Evolutionary conservation across 2,329 filamentous ascomycete genomes (phyloP).

Genomic region (Dryadomyces quercus-mongolicae): DNA sequence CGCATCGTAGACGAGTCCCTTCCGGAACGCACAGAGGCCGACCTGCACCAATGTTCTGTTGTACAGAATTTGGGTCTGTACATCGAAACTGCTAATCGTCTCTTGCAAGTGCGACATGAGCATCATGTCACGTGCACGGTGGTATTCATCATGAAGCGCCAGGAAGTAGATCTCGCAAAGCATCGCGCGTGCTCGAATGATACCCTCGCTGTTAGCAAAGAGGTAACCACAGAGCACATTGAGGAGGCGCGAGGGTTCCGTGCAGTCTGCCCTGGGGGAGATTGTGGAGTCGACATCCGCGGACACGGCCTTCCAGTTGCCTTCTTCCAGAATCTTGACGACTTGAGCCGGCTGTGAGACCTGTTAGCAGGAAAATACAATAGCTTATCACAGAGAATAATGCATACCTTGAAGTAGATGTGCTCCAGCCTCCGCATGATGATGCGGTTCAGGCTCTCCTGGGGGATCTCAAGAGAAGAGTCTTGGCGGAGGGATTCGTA

Average conservation of each 20-base stretch:
- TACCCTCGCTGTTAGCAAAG: constrained; percentile 87
- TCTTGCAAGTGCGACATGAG: constrained; percentile 99
- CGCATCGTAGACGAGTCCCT: constrained; percentile 91
- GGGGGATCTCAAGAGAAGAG: constrained; percentile 56
- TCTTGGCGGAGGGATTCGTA: constrained; percentile 69
- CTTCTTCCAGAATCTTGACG: constrained; percentile 85
- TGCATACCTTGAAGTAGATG: constrained; percentile 84
- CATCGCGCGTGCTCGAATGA: constrained; percentile 93
- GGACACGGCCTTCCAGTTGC: constrained; percentile 76
- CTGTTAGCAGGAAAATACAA: not conserved
- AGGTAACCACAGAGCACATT: constrained; percentile 88
- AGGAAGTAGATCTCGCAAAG: constrained; percentile 98
- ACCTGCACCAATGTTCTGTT: constrained; percentile 97
- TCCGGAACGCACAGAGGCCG: constrained; percentile 94
- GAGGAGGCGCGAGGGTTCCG: constrained; percentile 65
- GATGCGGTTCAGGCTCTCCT: constrained; percentile 84
- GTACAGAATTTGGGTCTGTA: constrained; percentile 95
- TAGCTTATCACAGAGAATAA: not conserved
- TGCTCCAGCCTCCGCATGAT: constrained; percentile 93
- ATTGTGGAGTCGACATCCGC: constrained; percentile 61
- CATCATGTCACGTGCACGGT: constrained; percentile 97
- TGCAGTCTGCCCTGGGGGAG: constrained; percentile 57
- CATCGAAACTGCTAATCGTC: constrained; percentile 91
- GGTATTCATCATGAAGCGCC: constrained; percentile 94
- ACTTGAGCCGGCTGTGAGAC: constrained; percentile 64